Base-by-base conservation (phyloP, 352 stramenopile species). In the Globisporangium acanthophoron region DNA sequence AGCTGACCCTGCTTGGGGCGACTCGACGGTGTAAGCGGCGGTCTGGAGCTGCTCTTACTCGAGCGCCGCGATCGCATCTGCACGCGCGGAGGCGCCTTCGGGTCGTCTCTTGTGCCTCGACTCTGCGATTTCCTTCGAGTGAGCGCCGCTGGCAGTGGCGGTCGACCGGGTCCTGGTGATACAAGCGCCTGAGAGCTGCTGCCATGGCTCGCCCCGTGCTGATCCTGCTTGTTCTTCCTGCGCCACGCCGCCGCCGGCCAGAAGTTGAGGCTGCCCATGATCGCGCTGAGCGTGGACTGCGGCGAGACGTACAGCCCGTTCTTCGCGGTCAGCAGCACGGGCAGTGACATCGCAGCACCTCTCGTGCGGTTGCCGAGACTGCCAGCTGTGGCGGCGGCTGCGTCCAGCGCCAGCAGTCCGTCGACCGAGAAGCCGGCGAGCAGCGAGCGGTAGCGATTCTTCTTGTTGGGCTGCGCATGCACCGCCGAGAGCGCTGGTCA, bases 401-500 rank as follows among this genome's bases (percentile, higher is more conserved):
- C 11, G 20, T 45, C 31, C n/a, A 59, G 40, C 13, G 57, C 39
- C 20, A 41, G 46, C 16, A 64, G 51, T 1, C 50, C 58, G 16
- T 64, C 58, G 33, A 64, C 50, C 41, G 58, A 57, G 51, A 64
- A 64, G 43, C 58, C 58, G 15, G 58, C 27, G 24, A 57, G 41
- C 5, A 64, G 41, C 5, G 58, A 64, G 9, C 50, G 58, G 11
- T 54, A 54, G 51, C 58, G 58, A 16, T 29, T 57, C 50, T 62
- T 57, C 20, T 27, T 57, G 43, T 62, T 53, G n/a, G 40, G 49
- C 57, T 62, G 29, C 21, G 4, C 46, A n/a, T 27, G 3, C 4
- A 48, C 24, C 24, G 24, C 24, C 24, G 20, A 21, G 45, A 50
- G 45, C 24, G 45, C 27, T 29, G 18, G 24, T 35, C 27, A 48